Evolutionary conservation across 495 filamentous ascomycete species (phyloP), one percentile per base, ranked within the genome.

Genomic region (Cercophora sp.): DNA sequence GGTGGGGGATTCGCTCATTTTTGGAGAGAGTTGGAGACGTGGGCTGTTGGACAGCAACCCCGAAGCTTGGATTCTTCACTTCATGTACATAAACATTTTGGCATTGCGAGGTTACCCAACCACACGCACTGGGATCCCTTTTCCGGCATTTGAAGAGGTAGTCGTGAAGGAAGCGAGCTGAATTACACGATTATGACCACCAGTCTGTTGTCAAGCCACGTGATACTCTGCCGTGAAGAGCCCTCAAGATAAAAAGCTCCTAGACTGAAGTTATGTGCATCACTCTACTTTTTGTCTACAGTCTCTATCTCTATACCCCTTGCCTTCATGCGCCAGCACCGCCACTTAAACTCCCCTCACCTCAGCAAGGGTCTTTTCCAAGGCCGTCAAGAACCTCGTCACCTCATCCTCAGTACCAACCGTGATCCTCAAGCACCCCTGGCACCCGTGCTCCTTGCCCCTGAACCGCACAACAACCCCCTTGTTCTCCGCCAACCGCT

Each of bases 391-490:
- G 62, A 97, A 85, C 57, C 79, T 80, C 26, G 80, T 83, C 20
- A 93, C 88, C 70, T 98, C 93, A 11, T 79, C 68, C 64, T 91
- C 87, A 4, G 93, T 98, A 5, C 93, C 93, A 8, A 98, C 86
- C 1, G 93, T 97, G 55, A 98, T 86, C 34, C 93, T 77, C 62
- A 98, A 67, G 62, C 92, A 96, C 1, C 91, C 93, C 54, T 84
- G 61, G 62, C 93, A 98, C 4, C 91, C 93, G 25, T 84, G 69
- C 76, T 98, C 93, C 70, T 90, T 93, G 2, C 93, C 93, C 40
- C 93, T 75, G 67, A 96, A 98, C 51, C 93, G 74, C 9, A 98
- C 94, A 23, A 98, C 89, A 1, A 98, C 91, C 0, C 91, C 89
- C 58, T 83, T 84, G 36, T 81, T 85, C 76, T 96, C 91, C 0